Percentiles rank a stretch among this genome's conserved stretches.
These are phyloP conservation scores for Komagataella phaffii DNA, from an alignment of 805 yeast species.

Conservation along the genomic window DNA sequence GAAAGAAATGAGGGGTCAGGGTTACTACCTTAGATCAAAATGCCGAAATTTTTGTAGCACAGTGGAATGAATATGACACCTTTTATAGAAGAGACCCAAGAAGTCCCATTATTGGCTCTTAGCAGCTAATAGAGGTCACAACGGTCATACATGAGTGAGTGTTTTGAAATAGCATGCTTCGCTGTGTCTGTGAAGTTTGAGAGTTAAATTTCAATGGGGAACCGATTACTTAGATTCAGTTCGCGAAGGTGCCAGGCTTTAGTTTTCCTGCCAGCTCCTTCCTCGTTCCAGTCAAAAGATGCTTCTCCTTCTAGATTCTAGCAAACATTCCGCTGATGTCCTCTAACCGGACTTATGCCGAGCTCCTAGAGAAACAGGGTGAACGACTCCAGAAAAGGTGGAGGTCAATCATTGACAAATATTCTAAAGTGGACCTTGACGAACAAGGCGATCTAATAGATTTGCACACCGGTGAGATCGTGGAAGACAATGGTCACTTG, in stretches of 20 bases:
- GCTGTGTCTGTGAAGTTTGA: too few relatives aligned
- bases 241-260: background rate
- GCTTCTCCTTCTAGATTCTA: background rate
- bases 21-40: too few relatives aligned
- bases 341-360: background rate
- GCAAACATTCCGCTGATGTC: background rate
- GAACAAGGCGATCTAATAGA: slow-evolving; percentile 31
- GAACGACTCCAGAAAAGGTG: slow-evolving; percentile 18
- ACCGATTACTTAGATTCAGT: background rate
- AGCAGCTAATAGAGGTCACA: background rate
- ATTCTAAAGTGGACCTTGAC: slow-evolving; percentile 30
- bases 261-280: background rate
- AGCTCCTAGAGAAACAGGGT: slow-evolving; percentile 9
- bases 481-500: slow-evolving; percentile 3
- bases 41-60: background rate
- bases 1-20: background rate
- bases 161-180: too few relatives aligned
- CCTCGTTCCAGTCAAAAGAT: background rate
- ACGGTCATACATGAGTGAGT: background rate
- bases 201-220: background rate
- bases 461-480: slow-evolving; percentile 1
- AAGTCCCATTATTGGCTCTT: background rate
- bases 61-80: background rate
- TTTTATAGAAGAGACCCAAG: too few relatives aligned
- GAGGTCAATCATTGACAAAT: slow-evolving; percentile 39